phyloP scores from a whole-genome alignment of 345 rosid genomes.

The Eucalyptus erythrocorys region DNA sequence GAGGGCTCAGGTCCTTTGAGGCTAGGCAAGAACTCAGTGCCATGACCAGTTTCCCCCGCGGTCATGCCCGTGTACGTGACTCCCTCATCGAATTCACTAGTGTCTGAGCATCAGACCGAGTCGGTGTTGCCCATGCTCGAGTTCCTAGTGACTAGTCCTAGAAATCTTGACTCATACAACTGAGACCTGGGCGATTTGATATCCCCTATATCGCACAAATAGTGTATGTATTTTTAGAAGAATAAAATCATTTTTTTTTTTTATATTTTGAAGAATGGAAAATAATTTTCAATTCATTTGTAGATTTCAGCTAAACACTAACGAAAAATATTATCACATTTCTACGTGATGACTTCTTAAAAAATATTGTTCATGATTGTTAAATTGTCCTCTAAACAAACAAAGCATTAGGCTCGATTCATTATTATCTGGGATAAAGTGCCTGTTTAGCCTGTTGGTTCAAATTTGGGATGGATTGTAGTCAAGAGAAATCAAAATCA shows the following conservation, averaged over 20 bases:
- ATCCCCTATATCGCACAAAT: neutral
- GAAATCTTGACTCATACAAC: neutral
- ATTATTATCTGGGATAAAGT: neutral
- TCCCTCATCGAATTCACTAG: neutral
- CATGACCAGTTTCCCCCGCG: fast-evolving
- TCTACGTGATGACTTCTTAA: neutral
- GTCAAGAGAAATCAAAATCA: neutral
- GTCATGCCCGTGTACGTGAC: neutral
- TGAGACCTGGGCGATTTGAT: fast-evolving
- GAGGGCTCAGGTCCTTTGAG: neutral
- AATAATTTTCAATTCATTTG: neutral
- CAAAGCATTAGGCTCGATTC: neutral
- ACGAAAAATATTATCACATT: neutral
- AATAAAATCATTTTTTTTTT: neutral
- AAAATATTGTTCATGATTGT: neutral
- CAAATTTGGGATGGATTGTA: neutral
- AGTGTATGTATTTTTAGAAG: neutral
- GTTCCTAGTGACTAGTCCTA: neutral
- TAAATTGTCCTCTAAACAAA: neutral
- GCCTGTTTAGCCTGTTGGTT: neutral
- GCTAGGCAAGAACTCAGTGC: neutral
- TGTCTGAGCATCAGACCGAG: neutral
- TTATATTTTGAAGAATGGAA: fast-evolving
- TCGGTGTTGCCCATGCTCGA: neutral
- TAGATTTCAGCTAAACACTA: neutral